A percentile compares a stretch with the other conserved stretches of the same genome.
Evolutionary conservation across 352 stramenopile genomes (phyloP).

Genomic region (Phytophthora pistaciae): DNA sequence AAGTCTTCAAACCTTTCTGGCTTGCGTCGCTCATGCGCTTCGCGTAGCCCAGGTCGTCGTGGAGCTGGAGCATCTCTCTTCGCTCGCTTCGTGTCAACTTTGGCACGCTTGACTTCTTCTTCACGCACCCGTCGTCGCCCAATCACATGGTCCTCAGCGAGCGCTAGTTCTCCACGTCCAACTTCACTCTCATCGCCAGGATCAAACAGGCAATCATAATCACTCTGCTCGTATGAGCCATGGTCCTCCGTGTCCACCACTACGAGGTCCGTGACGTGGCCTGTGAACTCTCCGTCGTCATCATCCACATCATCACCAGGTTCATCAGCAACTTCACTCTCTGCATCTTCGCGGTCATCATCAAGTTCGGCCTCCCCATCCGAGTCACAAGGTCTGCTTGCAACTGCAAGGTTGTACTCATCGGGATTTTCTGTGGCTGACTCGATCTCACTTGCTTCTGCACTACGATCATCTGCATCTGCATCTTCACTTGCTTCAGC

Average conservation of each 20-base stretch:
- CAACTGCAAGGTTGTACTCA: background rate
- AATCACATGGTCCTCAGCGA: background rate
- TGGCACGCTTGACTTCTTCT: slow-evolving; percentile 1
- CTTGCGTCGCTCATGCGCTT: slow-evolving; percentile 4
- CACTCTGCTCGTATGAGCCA: too few species aligned
- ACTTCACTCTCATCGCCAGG: slow-evolving; percentile 1
- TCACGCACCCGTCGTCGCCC: background rate
- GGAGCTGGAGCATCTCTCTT: background rate
- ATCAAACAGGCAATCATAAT: slow-evolving; percentile 14
- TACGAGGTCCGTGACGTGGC: slow-evolving; percentile 4
- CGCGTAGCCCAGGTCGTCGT: background rate
- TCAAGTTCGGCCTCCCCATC: background rate
- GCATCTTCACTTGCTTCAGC: too few species aligned
- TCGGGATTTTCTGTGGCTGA: background rate
- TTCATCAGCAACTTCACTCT: background rate
- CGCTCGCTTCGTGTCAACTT: slow-evolving; percentile 2
- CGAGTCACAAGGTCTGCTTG: background rate
- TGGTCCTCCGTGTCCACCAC: background rate
- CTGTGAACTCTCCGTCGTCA: background rate
- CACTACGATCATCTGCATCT: background rate
- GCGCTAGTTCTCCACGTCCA: background rate
- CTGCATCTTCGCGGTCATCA: background rate
- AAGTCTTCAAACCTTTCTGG: background rate
- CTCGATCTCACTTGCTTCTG: background rate
- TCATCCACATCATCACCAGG: background rate